A percentile compares a stretch with the other conserved stretches of the same genome.
Conservation (phyloP, 1,139 yeast species). For the Pichia sp. region DNA sequence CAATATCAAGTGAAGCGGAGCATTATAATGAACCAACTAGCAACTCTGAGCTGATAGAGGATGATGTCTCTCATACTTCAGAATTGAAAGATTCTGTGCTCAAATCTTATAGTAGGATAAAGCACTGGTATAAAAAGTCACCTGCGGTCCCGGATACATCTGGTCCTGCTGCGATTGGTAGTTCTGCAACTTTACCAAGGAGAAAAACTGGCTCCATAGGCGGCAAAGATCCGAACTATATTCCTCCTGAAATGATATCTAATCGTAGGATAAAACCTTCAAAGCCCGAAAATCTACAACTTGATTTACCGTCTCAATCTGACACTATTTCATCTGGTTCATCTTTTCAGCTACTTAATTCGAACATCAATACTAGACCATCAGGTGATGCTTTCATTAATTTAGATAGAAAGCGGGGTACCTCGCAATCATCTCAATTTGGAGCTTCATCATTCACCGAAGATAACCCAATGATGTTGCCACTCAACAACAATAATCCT, state of each 20-base stretch:
- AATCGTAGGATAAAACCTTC: conserved; percentile 42
- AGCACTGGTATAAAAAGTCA: conserved; percentile 63
- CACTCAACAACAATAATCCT: conserved; percentile 2
- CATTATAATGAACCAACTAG: neutral
- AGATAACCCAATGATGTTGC: neutral
- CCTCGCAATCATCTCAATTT: conserved; percentile 12
- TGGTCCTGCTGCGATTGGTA: neutral
- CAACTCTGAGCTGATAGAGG: neutral
- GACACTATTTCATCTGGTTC: conserved; percentile 1
- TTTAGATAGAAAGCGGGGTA: conserved; percentile 16
- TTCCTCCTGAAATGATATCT: conserved; percentile 64
- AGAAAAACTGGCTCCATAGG: neutral
- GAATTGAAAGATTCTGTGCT: conserved; percentile 30
- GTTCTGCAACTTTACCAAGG: neutral
- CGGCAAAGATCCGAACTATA: conserved; percentile 31
- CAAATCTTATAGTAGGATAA: conserved; percentile 54
- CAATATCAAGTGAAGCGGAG: neutral
- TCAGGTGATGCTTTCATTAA: conserved; percentile 15
- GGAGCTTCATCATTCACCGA: conserved; percentile 15
- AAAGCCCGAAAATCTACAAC: conserved; percentile 2
- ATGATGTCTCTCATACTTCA: neutral
- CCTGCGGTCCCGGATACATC: conserved; percentile 12
- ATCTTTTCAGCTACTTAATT: conserved; percentile 5
- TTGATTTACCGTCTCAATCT: neutral
- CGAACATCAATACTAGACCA: conserved; percentile 3